phyloP scores from a whole-genome alignment of 352 stramenopile species.

The Phytopythium mirpurense region DNA sequence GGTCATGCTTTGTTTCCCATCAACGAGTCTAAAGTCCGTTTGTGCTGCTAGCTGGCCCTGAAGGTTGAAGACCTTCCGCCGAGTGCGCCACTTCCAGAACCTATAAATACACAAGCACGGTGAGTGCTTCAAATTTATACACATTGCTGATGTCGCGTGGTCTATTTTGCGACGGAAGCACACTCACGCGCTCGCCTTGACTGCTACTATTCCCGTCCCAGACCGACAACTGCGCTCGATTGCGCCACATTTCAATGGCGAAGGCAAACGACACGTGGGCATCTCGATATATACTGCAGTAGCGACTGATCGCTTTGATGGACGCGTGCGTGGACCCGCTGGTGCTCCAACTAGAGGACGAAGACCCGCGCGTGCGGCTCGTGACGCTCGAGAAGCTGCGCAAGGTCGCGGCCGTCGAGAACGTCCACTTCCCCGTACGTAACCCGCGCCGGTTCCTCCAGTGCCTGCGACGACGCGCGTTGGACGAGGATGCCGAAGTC shows the following conservation, averaged over 20 bases:
- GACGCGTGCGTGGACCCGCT: slow-evolving; percentile 62
- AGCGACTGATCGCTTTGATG: slow-evolving; percentile 14
- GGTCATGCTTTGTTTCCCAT: too few relatives aligned
- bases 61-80: too few relatives aligned
- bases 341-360: slow-evolving; percentile 77
- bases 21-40: too few relatives aligned
- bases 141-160: too few relatives aligned
- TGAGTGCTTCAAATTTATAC: too few relatives aligned
- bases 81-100: too few relatives aligned
- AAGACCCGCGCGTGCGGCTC: slow-evolving; percentile 44
- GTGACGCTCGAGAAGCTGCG: slow-evolving; percentile 59
- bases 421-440: slow-evolving; percentile 56
- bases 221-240: background rate
- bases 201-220: slow-evolving; percentile 1
- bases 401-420: slow-evolving; percentile 59
- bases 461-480: slow-evolving; percentile 51
- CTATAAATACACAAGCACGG: too few relatives aligned
- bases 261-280: background rate
- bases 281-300: too few relatives aligned
- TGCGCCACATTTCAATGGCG: background rate
- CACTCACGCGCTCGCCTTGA: background rate
- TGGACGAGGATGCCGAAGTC: slow-evolving; percentile 38
- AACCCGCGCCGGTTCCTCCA: slow-evolving; percentile 72
- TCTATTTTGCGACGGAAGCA: background rate
- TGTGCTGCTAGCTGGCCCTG: too few relatives aligned